phyloP scores from a whole-genome alignment of 768 basidiomycete species.

The Fibroporia radiculosa region DNA sequence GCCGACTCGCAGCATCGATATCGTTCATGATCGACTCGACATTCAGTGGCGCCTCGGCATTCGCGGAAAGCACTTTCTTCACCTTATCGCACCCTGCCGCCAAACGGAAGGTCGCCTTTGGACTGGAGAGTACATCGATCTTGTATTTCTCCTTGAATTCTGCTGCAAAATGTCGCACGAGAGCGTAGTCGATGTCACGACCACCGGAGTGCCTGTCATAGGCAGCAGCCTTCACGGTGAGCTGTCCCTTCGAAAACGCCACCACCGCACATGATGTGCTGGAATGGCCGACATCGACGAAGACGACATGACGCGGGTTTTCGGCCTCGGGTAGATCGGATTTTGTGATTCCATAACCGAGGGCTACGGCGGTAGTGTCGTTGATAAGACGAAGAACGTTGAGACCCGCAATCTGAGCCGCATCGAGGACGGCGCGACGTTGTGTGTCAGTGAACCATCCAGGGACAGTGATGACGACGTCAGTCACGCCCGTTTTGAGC shows the following conservation, averaged over 20 bases:
- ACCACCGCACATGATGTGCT: slow-evolving; percentile 81
- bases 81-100: slow-evolving; percentile 83
- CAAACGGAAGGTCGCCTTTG: slow-evolving; percentile 92
- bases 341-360: slow-evolving; percentile 99
- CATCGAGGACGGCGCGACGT: slow-evolving; percentile 83
- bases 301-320: slow-evolving; percentile 78
- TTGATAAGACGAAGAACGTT: slow-evolving; percentile 94
- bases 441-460: slow-evolving; percentile 96
- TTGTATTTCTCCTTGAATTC: slow-evolving; percentile 98
- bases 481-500: slow-evolving; percentile 79
- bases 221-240: slow-evolving; percentile 79
- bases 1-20: slow-evolving; percentile 81
- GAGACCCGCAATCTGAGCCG: slow-evolving; percentile 82
- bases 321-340: slow-evolving; percentile 87
- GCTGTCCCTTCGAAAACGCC: slow-evolving; percentile 91
- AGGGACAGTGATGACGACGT: slow-evolving; percentile 93
- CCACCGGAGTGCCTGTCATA: slow-evolving; percentile 94
- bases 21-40: slow-evolving; percentile 98
- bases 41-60: slow-evolving; percentile 78
- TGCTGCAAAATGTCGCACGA: slow-evolving; percentile 80
- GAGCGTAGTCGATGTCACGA: slow-evolving; percentile 90
- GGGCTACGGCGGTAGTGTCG: slow-evolving; percentile 91
- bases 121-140: slow-evolving; percentile 86
- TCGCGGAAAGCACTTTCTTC: slow-evolving; percentile 95
- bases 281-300: slow-evolving; percentile 94